Conservation (phyloP, 2,329 filamentous ascomycete genomes). For the Trichoderma cornu-damae region DNA sequence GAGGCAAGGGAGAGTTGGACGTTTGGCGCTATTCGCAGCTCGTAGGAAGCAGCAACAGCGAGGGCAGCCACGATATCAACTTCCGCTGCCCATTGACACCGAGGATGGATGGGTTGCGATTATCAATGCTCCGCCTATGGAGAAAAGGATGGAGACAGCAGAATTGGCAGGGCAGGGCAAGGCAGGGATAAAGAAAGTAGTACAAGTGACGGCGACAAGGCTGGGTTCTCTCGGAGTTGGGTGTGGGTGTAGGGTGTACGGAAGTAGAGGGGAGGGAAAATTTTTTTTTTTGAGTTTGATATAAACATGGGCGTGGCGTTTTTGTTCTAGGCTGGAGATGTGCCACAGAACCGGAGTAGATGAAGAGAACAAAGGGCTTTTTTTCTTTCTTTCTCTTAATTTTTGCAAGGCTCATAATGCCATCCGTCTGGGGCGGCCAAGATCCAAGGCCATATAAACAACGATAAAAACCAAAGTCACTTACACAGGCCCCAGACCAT, state of each 20-base stretch:
- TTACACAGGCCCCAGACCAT: constrained; percentile 20
- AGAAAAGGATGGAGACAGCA: background rate
- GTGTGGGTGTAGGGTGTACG: background rate
- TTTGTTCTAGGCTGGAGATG: background rate
- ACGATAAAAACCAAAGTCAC: constrained; percentile 10
- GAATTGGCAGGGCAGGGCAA: background rate
- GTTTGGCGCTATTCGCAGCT: background rate
- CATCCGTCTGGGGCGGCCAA: too few species aligned
- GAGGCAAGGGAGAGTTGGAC: background rate
- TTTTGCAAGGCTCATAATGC: too few species aligned
- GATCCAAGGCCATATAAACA: background rate
- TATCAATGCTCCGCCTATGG: background rate
- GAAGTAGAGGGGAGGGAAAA: background rate
- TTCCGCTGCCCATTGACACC: background rate
- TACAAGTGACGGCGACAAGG: background rate
- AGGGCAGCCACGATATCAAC: constrained; percentile 4
- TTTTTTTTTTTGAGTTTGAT: too few species aligned
- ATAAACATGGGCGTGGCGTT: constrained; percentile 1
- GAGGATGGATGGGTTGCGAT: background rate
- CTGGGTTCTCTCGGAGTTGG: background rate
- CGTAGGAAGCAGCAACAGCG: background rate
- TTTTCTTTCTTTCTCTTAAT: too few species aligned
- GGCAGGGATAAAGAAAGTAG: constrained; percentile 9
- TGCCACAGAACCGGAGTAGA: constrained; percentile 1
- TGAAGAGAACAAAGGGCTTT: too few species aligned